Evolutionary conservation across 2,329 filamentous ascomycete genomes (phyloP).

Genomic region (Septoria linicola): DNA sequence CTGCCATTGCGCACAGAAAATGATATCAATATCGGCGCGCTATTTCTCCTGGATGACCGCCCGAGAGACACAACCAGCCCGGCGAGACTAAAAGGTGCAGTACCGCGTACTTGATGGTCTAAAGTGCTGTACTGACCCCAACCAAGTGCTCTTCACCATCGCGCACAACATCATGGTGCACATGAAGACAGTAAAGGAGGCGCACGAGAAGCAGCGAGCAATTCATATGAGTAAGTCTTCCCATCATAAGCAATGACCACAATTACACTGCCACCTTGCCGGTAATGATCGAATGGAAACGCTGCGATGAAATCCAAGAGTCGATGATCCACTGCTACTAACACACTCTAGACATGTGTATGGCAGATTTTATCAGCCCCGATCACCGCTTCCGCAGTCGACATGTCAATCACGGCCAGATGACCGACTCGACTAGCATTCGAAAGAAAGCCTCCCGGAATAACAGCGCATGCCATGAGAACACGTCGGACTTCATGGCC

Average conservation of each 20-base stretch:
- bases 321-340: too few species aligned
- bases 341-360: slow-evolving; percentile 21
- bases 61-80: slow-evolving; percentile 45
- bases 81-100: slow-evolving; percentile 17
- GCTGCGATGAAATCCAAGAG: too few species aligned
- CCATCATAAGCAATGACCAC: too few species aligned
- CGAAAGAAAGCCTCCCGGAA: too few species aligned
- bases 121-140: slow-evolving; percentile 4
- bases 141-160: slow-evolving; percentile 37
- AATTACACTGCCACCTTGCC: too few species aligned
- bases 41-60: slow-evolving; percentile 59
- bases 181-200: slow-evolving; percentile 38
- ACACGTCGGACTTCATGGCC: too few species aligned
- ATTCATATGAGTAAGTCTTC: slow-evolving; percentile 22
- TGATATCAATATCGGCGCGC: slow-evolving; percentile 54
- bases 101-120: not conserved
- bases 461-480: too few species aligned
- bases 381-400: slow-evolving; percentile 24
- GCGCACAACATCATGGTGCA: slow-evolving; percentile 49
- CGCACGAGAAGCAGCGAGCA: slow-evolving; percentile 33
- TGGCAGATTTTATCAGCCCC: slow-evolving; percentile 30
- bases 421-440: not conserved
- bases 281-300: too few species aligned
- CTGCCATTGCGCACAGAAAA: slow-evolving; percentile 38
- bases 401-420: slow-evolving; percentile 9